A percentile compares a stretch with the other conserved stretches of the same genome.
Conservation (phyloP, 192 early-diverging fungal genomes). For the Entomortierella beljakovae region DNA sequence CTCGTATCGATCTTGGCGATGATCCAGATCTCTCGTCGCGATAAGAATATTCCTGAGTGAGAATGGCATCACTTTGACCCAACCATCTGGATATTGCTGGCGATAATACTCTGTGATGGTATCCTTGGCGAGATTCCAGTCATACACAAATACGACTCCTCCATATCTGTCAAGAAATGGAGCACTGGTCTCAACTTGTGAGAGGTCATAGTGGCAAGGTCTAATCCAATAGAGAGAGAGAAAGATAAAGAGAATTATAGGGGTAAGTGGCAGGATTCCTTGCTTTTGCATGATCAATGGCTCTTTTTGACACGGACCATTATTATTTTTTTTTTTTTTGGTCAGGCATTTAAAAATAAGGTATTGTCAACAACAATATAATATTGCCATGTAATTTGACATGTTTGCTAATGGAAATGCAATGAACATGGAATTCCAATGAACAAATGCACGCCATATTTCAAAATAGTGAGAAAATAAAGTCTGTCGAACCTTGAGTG, state of each 20-base stretch:
- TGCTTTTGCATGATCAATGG: no score
- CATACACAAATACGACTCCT: constrained; percentile 55
- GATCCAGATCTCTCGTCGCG: constrained; percentile 44
- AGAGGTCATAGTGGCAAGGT: constrained; percentile 54
- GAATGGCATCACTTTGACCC: constrained; percentile 53
- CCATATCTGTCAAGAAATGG: constrained; percentile 54
- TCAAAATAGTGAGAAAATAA: no score
- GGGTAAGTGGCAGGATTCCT: no score
- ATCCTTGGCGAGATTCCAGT: constrained; percentile 55
- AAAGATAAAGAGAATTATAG: not conserved
- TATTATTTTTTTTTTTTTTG: no score
- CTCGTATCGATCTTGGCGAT: constrained; percentile 28
- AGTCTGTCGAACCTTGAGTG: no score
- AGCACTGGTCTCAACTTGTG: constrained; percentile 51
- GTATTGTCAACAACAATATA: not conserved
- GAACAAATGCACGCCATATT: no score
- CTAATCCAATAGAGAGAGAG: constrained; percentile 3
- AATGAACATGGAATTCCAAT: no score
- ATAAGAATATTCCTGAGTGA: constrained; percentile 46
- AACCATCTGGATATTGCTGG: constrained; percentile 45
- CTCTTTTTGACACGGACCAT: not conserved
- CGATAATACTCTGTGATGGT: constrained; percentile 52
- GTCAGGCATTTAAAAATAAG: not conserved
- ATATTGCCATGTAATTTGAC: not conserved
- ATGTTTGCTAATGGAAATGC: no score